A percentile compares a stretch with the other conserved stretches of the same genome.
These are phyloP conservation scores for Russula foetens DNA, from an alignment of 768 basidiomycete species.

Conservation along the genomic window DNA sequence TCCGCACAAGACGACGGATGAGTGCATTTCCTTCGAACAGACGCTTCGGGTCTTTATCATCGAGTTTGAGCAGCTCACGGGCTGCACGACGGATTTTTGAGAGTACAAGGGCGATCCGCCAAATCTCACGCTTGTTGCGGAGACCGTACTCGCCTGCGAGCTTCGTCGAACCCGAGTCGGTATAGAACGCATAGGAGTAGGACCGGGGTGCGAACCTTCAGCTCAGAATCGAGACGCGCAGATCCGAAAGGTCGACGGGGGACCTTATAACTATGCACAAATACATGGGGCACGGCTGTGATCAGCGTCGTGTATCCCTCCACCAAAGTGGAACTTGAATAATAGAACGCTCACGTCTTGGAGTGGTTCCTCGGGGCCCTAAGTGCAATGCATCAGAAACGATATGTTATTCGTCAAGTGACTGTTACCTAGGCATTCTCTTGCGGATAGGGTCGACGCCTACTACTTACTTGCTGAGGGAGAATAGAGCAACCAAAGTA, in stretches of 20 bases:
- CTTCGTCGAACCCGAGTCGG: constrained; percentile 32
- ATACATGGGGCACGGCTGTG: constrained; percentile 55
- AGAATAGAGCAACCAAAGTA: constrained; percentile 30
- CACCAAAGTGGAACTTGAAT: constrained; percentile 60
- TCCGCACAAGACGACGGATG: constrained; percentile 93
- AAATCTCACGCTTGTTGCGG: constrained; percentile 99
- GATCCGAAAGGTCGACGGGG: constrained; percentile 95
- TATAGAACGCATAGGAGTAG: not conserved
- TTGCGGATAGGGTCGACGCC: constrained; percentile 35
- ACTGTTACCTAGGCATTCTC: constrained; percentile 78
- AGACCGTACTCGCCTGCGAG: constrained; percentile 99
- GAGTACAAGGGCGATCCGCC: constrained; percentile 96
- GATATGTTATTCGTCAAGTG: constrained; percentile 14
- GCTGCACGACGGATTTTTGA: constrained; percentile 99
- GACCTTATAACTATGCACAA: constrained; percentile 82
- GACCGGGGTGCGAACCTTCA: constrained; percentile 57
- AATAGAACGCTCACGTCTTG: constrained; percentile 76
- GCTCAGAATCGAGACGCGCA: constrained; percentile 97
- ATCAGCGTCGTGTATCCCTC: constrained; percentile 61
- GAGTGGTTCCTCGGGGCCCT: constrained; percentile 89
- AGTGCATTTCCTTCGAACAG: constrained; percentile 99
- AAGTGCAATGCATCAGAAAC: constrained; percentile 21
- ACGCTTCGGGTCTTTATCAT: constrained; percentile 98
- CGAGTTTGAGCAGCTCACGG: constrained; percentile 99
- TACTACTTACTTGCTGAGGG: constrained; percentile 5